Conservation (phyloP, 1,284 basidiomycete genomes). For the Thelephora terrestris region DNA sequence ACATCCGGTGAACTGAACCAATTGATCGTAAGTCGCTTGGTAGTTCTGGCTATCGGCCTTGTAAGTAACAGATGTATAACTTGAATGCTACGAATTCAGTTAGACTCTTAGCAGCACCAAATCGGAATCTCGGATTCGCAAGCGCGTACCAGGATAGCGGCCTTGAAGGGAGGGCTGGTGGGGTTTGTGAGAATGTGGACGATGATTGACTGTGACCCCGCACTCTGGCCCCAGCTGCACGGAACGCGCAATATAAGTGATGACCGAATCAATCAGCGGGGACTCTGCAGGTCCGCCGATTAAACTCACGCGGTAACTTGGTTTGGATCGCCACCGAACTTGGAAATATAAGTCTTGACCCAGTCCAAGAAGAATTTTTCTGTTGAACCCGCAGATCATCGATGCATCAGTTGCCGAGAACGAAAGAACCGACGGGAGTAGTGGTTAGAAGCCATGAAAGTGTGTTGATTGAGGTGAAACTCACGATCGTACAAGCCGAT, state of each 20-base stretch:
- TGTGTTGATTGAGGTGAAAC: constrained; percentile 14
- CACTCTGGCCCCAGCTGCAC: constrained; percentile 31
- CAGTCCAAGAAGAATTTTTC: constrained; percentile 50
- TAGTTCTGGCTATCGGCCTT: constrained; percentile 15
- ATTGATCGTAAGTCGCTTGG: constrained; percentile 23
- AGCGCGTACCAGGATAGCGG: too few species aligned
- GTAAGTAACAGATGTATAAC: too few species aligned
- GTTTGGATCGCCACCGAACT: constrained; percentile 31
- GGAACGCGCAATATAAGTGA: too few species aligned
- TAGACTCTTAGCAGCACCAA: too few species aligned
- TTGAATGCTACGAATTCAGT: too few species aligned
- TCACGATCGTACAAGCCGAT: constrained; percentile 44
- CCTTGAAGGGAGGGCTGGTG: too few species aligned
- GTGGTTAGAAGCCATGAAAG: background rate
- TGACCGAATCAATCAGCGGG: too few species aligned
- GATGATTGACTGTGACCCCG: constrained; percentile 6
- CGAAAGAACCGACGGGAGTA: background rate
- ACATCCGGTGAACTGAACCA: constrained; percentile 25
- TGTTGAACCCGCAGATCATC: constrained; percentile 17
- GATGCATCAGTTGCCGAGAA: too few species aligned
- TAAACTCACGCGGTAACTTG: constrained; percentile 28
- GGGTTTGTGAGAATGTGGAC: too few species aligned
- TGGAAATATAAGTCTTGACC: constrained; percentile 34
- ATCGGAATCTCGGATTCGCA: too few species aligned
- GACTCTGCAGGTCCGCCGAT: background rate